Evolutionary conservation across 345 rosid species (phyloP), one percentile per base, ranked within the genome.

Genomic region (Eucalyptus viminalis): DNA sequence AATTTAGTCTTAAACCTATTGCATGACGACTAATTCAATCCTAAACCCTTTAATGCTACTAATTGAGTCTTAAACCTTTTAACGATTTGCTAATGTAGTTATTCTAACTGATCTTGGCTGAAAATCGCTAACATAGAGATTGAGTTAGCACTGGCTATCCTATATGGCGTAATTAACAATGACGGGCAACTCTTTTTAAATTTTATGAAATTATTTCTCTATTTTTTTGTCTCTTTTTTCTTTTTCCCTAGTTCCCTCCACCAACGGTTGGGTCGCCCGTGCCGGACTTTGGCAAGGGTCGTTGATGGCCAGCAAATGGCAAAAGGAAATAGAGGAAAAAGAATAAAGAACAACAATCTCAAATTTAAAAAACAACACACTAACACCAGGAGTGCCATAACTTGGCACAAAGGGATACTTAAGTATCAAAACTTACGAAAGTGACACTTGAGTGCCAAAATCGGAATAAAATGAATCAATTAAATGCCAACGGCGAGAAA

Each of bases 111-210:
- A 58, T 25, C 29, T 58, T 58, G 13, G 14, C 13, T 5, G 7
- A 25, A 58, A 58, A 58, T 58, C 1, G 14, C 65, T 25, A 58
- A 58, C 3, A 25, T 25, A 11, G 14, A 11, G 6, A 12, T 58
- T 1, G 0, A 58, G 14, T 25, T 25, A 58, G 14, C 1, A 2
- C 0, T 5, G 1, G 7, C 14, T 11, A 6, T 58, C 14, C 3
- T 10, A 58, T 9, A 1, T 58, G n/a, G 14, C 65, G 11, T 58
- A 12, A 11, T 58, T 6, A 5, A 58, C 14, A 58, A 3, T 25
- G 14, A 11, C 4, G 0, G 65, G 3, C 6, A 27, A 25, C 25
- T 58, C 25, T 25, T 58, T 58, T 11, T 25, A 58, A 58, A 10
- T 24, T 4, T 25, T 58, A 25, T 58, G 14, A 58, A 58, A 10